A percentile compares a stretch with the other conserved stretches of the same genome.
Evolutionary conservation across 2,329 filamentous ascomycete genomes (phyloP).

Genomic region (Trichoderma sp.): DNA sequence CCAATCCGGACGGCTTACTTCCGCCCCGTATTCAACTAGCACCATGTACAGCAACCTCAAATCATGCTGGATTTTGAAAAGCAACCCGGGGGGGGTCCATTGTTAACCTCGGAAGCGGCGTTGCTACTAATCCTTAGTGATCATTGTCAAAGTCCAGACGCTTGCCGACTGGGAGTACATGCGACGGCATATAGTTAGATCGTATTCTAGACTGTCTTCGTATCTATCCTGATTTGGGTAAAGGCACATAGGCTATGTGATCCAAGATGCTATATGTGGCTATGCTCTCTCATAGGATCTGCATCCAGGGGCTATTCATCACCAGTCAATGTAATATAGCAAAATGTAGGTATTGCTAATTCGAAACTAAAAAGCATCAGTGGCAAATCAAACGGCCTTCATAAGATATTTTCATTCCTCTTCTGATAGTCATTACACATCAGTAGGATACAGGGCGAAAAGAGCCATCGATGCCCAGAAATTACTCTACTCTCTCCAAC

Average conservation of each 20-base stretch:
- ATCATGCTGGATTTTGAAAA: neutral
- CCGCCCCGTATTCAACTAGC: neutral
- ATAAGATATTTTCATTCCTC: neutral
- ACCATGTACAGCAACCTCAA: neutral
- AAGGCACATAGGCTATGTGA: neutral
- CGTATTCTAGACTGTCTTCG: neutral
- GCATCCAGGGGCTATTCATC: neutral
- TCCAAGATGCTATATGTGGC: neutral
- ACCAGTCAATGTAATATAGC: neutral
- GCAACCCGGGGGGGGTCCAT: neutral
- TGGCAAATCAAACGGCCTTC: neutral
- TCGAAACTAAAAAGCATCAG: neutral
- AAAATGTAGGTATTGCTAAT: neutral
- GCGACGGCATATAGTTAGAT: neutral
- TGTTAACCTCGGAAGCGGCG: neutral
- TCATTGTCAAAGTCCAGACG: neutral
- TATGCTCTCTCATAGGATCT: neutral
- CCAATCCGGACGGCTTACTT: neutral
- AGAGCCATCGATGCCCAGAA: neutral
- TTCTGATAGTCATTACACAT: neutral
- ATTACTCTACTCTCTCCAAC: neutral
- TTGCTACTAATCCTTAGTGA: neutral
- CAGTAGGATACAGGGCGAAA: neutral
- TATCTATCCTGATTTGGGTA: neutral
- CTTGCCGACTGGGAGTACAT: neutral